phyloP scores from a whole-genome alignment of 2,329 filamentous ascomycete genomes.

The Celoporthe dispersa region DNA sequence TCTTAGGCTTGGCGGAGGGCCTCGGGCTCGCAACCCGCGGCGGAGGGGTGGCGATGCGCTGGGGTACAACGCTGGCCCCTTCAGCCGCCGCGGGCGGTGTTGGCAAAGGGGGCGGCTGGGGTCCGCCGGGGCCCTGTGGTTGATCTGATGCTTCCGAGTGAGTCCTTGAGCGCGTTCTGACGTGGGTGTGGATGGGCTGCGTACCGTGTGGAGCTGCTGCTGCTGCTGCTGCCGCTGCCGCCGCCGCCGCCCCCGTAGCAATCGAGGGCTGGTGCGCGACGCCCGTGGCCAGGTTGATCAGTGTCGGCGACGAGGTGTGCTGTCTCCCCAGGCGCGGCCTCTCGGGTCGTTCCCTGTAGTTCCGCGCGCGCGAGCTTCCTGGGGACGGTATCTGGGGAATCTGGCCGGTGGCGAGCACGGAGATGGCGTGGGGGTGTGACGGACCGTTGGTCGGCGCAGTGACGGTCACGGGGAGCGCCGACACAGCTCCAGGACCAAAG shows the following conservation, averaged over 20 bases:
- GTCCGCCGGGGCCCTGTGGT: constrained; percentile 42
- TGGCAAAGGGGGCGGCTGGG: constrained; percentile 55
- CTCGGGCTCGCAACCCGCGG: constrained; percentile 55
- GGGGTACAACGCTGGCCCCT: constrained; percentile 41
- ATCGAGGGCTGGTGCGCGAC: constrained; percentile 46
- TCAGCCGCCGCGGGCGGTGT: constrained; percentile 47
- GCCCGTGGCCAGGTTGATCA: constrained; percentile 60
- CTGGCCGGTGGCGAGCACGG: constrained; percentile 80
- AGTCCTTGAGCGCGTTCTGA: constrained; percentile 58
- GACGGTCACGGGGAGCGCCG: constrained; percentile 47
- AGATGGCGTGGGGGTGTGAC: constrained; percentile 58
- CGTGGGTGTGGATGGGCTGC: constrained; percentile 41
- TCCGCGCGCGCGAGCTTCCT: constrained; percentile 63
- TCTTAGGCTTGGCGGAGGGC: constrained; percentile 53
- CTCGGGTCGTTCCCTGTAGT: constrained; percentile 59
- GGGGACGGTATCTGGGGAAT: constrained; percentile 82
- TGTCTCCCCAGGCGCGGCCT: constrained; percentile 69
- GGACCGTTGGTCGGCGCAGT: constrained; percentile 42
- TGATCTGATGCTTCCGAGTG: constrained; percentile 62
- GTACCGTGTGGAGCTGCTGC: constrained; percentile 40
- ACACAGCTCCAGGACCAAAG: constrained; percentile 68
- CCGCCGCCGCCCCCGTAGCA: constrained; percentile 37
- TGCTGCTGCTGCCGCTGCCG: constrained; percentile 34
- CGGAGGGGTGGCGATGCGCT: constrained; percentile 60
- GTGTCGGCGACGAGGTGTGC: constrained; percentile 81